Conservation (phyloP, 306 rosid genomes). For the Gleditsia sinensis region DNA sequence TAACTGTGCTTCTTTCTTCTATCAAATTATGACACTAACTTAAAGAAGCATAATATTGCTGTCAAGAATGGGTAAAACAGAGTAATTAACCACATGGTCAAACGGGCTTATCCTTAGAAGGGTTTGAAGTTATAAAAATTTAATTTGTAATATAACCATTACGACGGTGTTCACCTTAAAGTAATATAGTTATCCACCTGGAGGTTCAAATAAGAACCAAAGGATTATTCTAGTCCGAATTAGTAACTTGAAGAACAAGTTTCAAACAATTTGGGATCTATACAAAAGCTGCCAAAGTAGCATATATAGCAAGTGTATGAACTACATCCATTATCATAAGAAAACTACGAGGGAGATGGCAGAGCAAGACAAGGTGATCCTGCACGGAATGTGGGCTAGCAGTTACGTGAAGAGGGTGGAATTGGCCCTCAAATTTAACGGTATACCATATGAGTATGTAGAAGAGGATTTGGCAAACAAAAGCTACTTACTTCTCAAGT, state of each 20-base stretch:
- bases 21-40: no score
- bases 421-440: constrained; percentile 41
- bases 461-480: constrained; percentile 45
- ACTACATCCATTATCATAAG: background rate
- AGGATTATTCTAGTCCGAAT: background rate
- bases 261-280: background rate
- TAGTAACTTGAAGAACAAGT: background rate
- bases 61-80: no score
- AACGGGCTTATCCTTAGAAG: no score
- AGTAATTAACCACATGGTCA: no score
- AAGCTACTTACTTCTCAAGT: constrained; percentile 37
- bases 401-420: constrained; percentile 39
- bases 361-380: constrained; percentile 35
- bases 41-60: no score
- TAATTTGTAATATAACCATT: no score
- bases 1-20: no score
- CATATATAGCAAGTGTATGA: background rate
- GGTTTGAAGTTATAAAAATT: no score
- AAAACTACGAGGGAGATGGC: constrained; percentile 12
- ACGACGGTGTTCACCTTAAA: no score
- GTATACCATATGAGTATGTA: constrained; percentile 40
- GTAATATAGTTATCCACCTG: no score
- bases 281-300: no score
- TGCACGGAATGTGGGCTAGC: constrained; percentile 43
- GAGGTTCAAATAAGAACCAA: no score